These are phyloP conservation scores for Aspergillus caelatus DNA, from an alignment of 2,329 filamentous ascomycete species.

Conservation along the genomic window DNA sequence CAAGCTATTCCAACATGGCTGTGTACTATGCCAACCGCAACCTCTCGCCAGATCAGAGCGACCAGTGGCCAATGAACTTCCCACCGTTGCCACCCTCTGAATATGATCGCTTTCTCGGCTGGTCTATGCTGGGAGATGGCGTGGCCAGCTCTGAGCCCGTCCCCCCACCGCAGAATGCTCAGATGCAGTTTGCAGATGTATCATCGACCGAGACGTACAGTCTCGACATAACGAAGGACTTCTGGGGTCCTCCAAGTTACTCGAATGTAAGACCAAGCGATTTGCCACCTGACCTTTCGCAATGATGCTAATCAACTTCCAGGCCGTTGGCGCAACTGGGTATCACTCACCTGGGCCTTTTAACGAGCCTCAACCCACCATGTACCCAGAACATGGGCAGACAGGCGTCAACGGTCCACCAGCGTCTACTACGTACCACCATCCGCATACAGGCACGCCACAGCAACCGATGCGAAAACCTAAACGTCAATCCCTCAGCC, in stretches of 20 bases:
- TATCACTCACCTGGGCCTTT: background rate
- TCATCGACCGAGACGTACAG: background rate
- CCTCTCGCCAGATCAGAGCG: background rate
- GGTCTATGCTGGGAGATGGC: background rate
- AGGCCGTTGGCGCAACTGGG: background rate
- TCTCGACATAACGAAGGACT: background rate
- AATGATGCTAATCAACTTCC: background rate
- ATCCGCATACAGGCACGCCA: background rate
- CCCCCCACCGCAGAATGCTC: background rate
- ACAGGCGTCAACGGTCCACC: background rate
- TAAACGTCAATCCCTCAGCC: background rate
- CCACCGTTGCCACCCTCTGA: background rate
- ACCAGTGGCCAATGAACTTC: background rate
- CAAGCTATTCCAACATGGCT: background rate
- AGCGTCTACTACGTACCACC: background rate
- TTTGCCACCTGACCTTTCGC: background rate
- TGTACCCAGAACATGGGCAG: background rate
- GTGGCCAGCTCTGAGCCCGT: background rate
- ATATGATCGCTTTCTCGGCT: background rate
- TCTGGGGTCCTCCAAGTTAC: background rate
- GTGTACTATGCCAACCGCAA: background rate
- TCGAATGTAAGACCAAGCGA: background rate
- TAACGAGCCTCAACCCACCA: background rate
- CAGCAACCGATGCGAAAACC: background rate
- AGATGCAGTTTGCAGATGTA: background rate